A percentile compares a stretch with the other conserved stretches of the same genome.
Conservation (phyloP, 768 basidiomycete species). For the Mycena chlorophos region DNA sequence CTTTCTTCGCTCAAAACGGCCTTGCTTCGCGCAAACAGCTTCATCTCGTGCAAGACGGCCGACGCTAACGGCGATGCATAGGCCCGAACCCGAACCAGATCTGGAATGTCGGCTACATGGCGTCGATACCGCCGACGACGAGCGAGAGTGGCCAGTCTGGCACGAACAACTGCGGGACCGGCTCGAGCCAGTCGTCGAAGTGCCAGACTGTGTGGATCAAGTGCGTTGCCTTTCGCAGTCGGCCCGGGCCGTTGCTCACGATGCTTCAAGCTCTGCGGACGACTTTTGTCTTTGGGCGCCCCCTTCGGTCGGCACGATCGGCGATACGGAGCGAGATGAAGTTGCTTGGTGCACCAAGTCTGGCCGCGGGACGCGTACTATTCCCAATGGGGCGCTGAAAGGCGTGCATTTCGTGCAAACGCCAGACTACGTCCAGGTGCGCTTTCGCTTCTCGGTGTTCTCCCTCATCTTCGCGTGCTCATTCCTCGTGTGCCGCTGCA, state of each 20-base stretch:
- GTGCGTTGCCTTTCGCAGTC: conserved; percentile 37
- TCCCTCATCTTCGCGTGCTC: neutral
- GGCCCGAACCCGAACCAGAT: conserved; percentile 46
- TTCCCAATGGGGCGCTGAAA: conserved; percentile 63
- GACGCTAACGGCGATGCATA: neutral
- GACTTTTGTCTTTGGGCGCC: conserved; percentile 78
- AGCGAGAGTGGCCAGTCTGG: conserved; percentile 64
- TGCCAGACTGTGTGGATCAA: conserved; percentile 75
- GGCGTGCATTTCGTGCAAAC: conserved; percentile 74
- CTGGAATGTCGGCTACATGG: conserved; percentile 53
- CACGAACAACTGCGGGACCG: conserved; percentile 66
- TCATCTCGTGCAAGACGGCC: too few relatives aligned
- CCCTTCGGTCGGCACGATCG: conserved; percentile 49
- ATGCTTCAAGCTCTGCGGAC: conserved; percentile 47
- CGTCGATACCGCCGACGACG: conserved; percentile 42
- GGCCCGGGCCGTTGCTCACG: neutral
- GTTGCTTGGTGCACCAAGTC: conserved; percentile 79
- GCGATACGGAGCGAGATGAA: conserved; percentile 64
- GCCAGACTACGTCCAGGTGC: conserved; percentile 60
- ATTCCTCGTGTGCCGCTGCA: conserved; percentile 4
- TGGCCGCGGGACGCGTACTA: conserved; percentile 71
- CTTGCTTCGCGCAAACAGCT: too few relatives aligned
- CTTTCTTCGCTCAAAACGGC: neutral
- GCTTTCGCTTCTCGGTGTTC: conserved; percentile 47
- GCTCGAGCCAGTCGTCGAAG: conserved; percentile 53